These are phyloP conservation scores for Phylloporus sp. DNA, from an alignment of 768 basidiomycete genomes.

Conservation along the genomic window DNA sequence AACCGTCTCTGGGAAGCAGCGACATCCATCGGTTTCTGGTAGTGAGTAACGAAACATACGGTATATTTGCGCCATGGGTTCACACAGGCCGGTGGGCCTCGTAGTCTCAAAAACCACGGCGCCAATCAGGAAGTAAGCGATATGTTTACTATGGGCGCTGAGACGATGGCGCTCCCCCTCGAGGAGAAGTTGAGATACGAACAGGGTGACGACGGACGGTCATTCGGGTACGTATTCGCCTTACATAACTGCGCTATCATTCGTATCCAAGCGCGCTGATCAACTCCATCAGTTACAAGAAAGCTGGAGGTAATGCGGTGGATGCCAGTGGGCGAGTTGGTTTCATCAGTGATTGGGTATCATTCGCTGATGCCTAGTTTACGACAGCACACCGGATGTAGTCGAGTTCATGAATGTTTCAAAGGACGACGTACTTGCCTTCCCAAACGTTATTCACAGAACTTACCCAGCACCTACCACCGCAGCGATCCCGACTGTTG, in stretches of 20 bases:
- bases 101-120: constrained; percentile 43
- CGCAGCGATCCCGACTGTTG: constrained; percentile 44
- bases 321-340: constrained; percentile 48
- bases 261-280: background rate
- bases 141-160: constrained; percentile 43
- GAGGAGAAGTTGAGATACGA: constrained; percentile 43
- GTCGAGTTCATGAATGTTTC: constrained; percentile 65
- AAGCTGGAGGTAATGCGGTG: constrained; percentile 56
- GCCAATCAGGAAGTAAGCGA: constrained; percentile 32
- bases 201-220: constrained; percentile 39
- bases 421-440: constrained; percentile 65
- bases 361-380: background rate
- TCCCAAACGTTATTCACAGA: constrained; percentile 49
- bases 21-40: constrained; percentile 51
- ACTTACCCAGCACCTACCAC: constrained; percentile 55
- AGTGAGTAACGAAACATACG: constrained; percentile 33
- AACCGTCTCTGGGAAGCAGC: constrained; percentile 46
- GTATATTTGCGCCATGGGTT: background rate
- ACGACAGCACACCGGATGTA: constrained; percentile 37
- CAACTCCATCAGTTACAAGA: constrained; percentile 49
- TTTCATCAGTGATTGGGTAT: background rate
- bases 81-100: background rate
- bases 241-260: background rate
- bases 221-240: constrained; percentile 32
- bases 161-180: constrained; percentile 37